Percentiles rank a stretch among this genome's conserved stretches.
phyloP scores from a whole-genome alignment of 2,329 filamentous ascomycete genomes.

The Diplodia sapinea region DNA sequence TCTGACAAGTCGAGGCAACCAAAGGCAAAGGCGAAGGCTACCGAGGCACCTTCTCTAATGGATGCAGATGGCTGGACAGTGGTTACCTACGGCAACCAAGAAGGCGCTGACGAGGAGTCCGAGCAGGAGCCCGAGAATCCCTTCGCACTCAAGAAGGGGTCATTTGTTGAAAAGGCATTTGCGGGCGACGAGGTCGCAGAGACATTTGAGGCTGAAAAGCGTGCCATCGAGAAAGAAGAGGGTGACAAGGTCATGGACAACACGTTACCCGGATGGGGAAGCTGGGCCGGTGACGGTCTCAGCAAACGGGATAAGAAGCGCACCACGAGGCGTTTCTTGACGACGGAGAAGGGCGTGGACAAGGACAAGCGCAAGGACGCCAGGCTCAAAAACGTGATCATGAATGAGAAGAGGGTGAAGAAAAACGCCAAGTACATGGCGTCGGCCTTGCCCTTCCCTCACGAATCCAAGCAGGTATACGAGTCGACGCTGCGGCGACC shows the following conservation, averaged over 20 bases:
- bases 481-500: constrained; percentile 86
- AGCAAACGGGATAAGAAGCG: constrained; percentile 69
- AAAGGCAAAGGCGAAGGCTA: constrained; percentile 40
- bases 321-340: constrained; percentile 59
- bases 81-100: constrained; percentile 47
- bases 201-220: constrained; percentile 83
- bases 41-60: constrained; percentile 42
- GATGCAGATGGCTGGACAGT: constrained; percentile 54
- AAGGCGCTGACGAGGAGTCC: constrained; percentile 42
- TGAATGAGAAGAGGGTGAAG: constrained; percentile 87
- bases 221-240: constrained; percentile 71
- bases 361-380: constrained; percentile 79
- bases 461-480: constrained; percentile 86
- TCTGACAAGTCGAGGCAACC: constrained; percentile 33
- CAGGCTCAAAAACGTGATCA: constrained; percentile 82
- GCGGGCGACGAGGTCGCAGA: constrained; percentile 82
- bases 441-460: constrained; percentile 82
- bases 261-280: constrained; percentile 92
- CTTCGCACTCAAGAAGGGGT: constrained; percentile 58
- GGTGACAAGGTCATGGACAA: constrained; percentile 82
- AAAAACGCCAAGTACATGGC: constrained; percentile 94
- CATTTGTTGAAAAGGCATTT: constrained; percentile 82
- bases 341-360: constrained; percentile 72
- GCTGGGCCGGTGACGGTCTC: constrained; percentile 85
- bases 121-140: constrained; percentile 50